A percentile compares a stretch with the other conserved stretches of the same genome.
These are phyloP conservation scores for Striga asiatica DNA, from an alignment of 257 asterid genomes.

Conservation along the genomic window DNA sequence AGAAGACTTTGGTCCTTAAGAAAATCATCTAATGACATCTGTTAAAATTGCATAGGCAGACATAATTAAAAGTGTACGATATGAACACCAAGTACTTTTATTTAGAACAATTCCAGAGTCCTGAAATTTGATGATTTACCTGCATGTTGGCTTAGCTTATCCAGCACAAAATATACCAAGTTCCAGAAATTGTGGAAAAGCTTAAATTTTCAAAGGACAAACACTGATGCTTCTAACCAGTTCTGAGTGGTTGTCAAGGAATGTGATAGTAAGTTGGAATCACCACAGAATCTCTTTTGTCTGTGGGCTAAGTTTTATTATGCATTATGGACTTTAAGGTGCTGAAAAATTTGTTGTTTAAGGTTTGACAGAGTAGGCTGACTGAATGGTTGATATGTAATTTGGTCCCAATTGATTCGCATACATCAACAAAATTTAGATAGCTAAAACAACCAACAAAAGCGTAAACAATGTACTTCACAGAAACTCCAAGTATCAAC, in stretches of 20 bases:
- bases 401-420: background rate
- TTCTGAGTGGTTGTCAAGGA: background rate
- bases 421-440: background rate
- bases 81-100: no score
- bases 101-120: no score
- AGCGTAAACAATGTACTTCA: background rate
- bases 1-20: no score
- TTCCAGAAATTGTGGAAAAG: no score
- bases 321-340: background rate
- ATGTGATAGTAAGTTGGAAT: background rate
- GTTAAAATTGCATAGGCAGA: no score
- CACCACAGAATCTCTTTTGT: background rate
- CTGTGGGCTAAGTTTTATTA: background rate
- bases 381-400: background rate
- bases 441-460: background rate
- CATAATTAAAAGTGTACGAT: no score
- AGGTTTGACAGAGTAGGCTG: background rate
- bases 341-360: background rate
- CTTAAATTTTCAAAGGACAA: no score
- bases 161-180: no score
- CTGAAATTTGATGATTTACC: no score
- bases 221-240: no score
- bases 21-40: no score
- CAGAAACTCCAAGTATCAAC: background rate
- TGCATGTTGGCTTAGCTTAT: no score